phyloP scores from a whole-genome alignment of 495 filamentous ascomycete species.

The Aspergillus hancockii region DNA sequence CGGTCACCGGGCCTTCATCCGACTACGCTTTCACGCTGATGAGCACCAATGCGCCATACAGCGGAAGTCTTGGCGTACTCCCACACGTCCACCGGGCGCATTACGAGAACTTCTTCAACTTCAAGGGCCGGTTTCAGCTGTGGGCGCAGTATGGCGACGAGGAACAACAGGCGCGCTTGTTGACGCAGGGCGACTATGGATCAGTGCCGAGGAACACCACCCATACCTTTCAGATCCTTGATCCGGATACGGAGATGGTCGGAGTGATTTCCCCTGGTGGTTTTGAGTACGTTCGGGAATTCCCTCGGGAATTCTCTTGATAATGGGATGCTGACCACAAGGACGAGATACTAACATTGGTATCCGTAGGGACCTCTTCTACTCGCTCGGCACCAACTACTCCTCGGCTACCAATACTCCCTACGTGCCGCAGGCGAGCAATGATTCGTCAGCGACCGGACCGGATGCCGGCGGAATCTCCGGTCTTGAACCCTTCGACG shows the following conservation, averaged over 20 bases:
- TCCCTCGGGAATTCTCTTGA: background rate
- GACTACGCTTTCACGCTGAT: constrained; percentile 44
- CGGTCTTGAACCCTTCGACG: constrained; percentile 35
- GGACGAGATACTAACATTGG: background rate
- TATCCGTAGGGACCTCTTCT: constrained; percentile 40
- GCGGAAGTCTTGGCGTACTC: constrained; percentile 33
- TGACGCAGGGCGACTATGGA: constrained; percentile 43
- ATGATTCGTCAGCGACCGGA: constrained; percentile 15
- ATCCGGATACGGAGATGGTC: constrained; percentile 47
- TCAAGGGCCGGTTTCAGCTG: constrained; percentile 46
- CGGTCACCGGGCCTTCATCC: constrained; percentile 45
- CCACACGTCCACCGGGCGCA: constrained; percentile 45
- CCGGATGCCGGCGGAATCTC: constrained; percentile 21
- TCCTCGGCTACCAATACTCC: constrained; percentile 30
- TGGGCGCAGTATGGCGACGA: constrained; percentile 39
- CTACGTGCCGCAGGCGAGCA: constrained; percentile 25
- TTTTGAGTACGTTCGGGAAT: constrained; percentile 35
- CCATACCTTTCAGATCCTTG: constrained; percentile 47
- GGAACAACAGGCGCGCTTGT: constrained; percentile 35
- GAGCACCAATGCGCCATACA: constrained; percentile 39
- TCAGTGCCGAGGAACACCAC: constrained; percentile 42
- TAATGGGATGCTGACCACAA: background rate
- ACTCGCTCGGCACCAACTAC: constrained; percentile 32
- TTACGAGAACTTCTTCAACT: constrained; percentile 49
- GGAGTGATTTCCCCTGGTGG: constrained; percentile 46